Base-by-base conservation (phyloP, 2,329 filamentous ascomycete genomes). In the Monosporascus sp. region DNA sequence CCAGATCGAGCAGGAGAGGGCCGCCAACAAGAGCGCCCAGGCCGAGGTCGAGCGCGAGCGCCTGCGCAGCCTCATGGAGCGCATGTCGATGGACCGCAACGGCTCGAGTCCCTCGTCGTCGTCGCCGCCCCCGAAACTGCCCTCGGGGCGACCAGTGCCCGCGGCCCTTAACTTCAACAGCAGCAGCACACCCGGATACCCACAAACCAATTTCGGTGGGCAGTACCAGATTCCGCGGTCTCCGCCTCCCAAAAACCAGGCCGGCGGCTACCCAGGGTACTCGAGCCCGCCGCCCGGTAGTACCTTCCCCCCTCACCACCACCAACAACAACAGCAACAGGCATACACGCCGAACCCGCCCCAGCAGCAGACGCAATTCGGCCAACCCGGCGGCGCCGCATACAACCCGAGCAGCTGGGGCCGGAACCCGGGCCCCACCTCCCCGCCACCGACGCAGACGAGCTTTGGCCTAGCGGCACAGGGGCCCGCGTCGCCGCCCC, bases 41-140 rank as follows among this genome's bases (percentile, higher is more conserved):
- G 91, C 91, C 35, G 91, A 96, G 63, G 79, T 88, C 50, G 93
- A 97, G 68, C 86, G 90, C 53, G 91, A 96, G 65, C 84, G 93
- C 52, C 74, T 99, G 52, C 85, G 89, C 53, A 88, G 89, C 43
- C 76, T 99, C 41, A 97, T 99, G 94, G 92, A 97, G 66, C 85
- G 92, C 51, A 93, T 97, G 85, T 92, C 91, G 1, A 87, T 97
- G 73, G 90, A 93, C n/a, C 76, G 28, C 28, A 31, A 14, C 28
- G 28, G 28, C 28, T 14, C 80, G 47, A 72, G 68, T 20, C 67
- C 70, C 15, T 17, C 24, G 2, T 72, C 74, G 53, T 68, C 78
- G 2, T 71, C 73, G 47, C 70, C 78, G 40, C 64, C 72, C n/a
- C 65, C 71, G 22, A 67, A 70, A 53, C 63, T 71, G 18, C 60